These are phyloP conservation scores for Yamadazyma sp. DNA, from an alignment of 1,139 yeast species.

Conservation along the genomic window DNA sequence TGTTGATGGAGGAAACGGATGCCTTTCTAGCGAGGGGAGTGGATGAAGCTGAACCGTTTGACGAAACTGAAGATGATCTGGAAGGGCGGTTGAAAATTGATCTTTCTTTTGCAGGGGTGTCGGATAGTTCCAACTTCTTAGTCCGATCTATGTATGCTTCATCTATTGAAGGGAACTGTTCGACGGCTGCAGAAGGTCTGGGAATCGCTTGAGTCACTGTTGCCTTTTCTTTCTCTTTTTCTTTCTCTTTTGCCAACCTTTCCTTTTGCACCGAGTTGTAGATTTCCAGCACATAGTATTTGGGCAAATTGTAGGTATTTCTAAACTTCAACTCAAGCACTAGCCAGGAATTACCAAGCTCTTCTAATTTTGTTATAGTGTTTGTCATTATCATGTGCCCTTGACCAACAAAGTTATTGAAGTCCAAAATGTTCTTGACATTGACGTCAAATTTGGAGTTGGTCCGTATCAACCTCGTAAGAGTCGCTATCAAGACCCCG, in stretches of 20 bases:
- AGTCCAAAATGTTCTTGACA: conserved; percentile 38
- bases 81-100: conserved; percentile 24
- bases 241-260: background rate
- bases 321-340: conserved; percentile 38
- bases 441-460: conserved; percentile 38
- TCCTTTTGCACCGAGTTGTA: conserved; percentile 3
- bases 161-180: conserved; percentile 14
- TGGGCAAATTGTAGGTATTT: conserved; percentile 29
- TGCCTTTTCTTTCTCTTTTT: background rate
- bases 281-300: conserved; percentile 6
- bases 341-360: conserved; percentile 38
- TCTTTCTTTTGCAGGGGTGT: conserved; percentile 10
- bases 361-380: conserved; percentile 26
- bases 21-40: conserved; percentile 12
- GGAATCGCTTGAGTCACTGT: background rate
- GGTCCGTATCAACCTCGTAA: conserved; percentile 50
- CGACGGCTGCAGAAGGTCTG: background rate
- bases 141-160: conserved; percentile 17
- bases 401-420: conserved; percentile 37
- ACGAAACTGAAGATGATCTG: conserved; percentile 27
- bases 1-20: conserved; percentile 19
- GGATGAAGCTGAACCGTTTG: conserved; percentile 16
- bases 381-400: conserved; percentile 27
- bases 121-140: conserved; percentile 19
- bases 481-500: conserved; percentile 50